phyloP scores from a whole-genome alignment of 352 stramenopile genomes.

The Pelagophyceae sp. region DNA sequence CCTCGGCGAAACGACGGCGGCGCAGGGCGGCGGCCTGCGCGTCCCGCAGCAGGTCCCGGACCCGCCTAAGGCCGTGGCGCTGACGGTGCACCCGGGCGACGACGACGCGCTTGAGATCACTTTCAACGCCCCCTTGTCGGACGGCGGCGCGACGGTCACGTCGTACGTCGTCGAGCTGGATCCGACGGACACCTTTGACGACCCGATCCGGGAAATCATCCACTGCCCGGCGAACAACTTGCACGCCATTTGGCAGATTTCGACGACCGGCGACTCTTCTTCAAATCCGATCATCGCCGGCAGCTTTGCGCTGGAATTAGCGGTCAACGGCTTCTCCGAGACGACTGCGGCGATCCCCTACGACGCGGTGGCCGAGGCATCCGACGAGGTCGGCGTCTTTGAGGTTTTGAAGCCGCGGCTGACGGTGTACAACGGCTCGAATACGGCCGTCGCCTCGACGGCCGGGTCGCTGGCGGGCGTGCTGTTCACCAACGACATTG shows the following conservation, averaged over 20 bases:
- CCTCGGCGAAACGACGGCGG: constrained; percentile 32
- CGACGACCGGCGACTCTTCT: constrained; percentile 27
- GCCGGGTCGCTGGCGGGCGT: constrained; percentile 30
- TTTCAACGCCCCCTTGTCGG: constrained; percentile 49
- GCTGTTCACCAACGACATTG: constrained; percentile 44
- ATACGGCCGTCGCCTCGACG: constrained; percentile 8
- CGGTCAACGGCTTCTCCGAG: constrained; percentile 40
- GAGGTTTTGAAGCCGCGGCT: constrained; percentile 33
- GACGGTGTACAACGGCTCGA: constrained; percentile 9
- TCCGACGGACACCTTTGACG: constrained; percentile 49
- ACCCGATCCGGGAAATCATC: constrained; percentile 42
- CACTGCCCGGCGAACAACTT: constrained; percentile 44
- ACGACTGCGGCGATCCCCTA: constrained; percentile 73
- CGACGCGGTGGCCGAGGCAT: constrained; percentile 70
- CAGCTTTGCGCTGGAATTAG: constrained; percentile 49
- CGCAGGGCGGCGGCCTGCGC: not conserved
- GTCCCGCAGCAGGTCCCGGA: constrained; percentile 64
- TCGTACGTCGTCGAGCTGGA: constrained; percentile 56
- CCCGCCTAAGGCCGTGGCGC: constrained; percentile 53
- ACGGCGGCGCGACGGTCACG: constrained; percentile 45
- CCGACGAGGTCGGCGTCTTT: constrained; percentile 60
- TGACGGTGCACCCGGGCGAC: constrained; percentile 62
- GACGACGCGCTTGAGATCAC: constrained; percentile 64
- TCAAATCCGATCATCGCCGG: constrained; percentile 37
- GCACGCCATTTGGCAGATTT: constrained; percentile 44